Evolutionary conservation across 257 asterid species (phyloP).

Genomic region (Forsythia viridissima): DNA sequence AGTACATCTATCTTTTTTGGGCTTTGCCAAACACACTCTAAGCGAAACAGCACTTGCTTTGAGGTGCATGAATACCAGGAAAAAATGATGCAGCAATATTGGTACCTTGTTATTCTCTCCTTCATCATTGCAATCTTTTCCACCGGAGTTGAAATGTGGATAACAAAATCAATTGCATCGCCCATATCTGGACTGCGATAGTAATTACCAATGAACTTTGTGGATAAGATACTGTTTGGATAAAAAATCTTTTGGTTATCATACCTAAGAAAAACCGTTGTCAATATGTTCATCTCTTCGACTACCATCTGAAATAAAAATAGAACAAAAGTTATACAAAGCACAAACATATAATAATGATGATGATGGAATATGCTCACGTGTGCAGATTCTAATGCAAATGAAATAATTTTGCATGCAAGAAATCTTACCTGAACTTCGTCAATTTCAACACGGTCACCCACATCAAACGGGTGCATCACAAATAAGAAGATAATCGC

Average conservation of each 20-base stretch:
- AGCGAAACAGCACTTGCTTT: background rate
- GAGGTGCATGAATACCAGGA: background rate
- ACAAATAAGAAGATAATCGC: slow-evolving; percentile 90
- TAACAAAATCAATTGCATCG: slow-evolving; percentile 73
- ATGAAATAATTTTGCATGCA: background rate
- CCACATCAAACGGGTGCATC: slow-evolving; percentile 96
- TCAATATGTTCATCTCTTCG: slow-evolving; percentile 89
- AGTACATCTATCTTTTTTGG: too few species aligned
- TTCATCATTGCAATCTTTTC: slow-evolving; percentile 72
- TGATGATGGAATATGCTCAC: background rate
- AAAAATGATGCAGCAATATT: background rate
- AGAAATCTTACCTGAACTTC: slow-evolving; percentile 67
- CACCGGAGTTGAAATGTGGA: slow-evolving; percentile 71
- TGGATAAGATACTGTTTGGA: slow-evolving; percentile 72
- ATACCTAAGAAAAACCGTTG: slow-evolving; percentile 70
- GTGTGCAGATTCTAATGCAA: background rate
- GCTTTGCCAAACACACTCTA: too few species aligned
- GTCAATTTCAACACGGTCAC: slow-evolving; percentile 89
- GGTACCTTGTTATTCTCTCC: slow-evolving; percentile 74
- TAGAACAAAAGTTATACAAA: background rate
- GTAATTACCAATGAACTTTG: slow-evolving; percentile 74
- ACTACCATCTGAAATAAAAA: slow-evolving; percentile 75
- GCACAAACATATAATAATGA: background rate
- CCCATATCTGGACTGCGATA: slow-evolving; percentile 97
- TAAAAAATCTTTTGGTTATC: slow-evolving; percentile 79